Percentiles rank a stretch among this genome's conserved stretches.
These are phyloP conservation scores for Teratosphaeriaceae sp. DNA, from an alignment of 2,329 filamentous ascomycete genomes.

Conservation along the genomic window DNA sequence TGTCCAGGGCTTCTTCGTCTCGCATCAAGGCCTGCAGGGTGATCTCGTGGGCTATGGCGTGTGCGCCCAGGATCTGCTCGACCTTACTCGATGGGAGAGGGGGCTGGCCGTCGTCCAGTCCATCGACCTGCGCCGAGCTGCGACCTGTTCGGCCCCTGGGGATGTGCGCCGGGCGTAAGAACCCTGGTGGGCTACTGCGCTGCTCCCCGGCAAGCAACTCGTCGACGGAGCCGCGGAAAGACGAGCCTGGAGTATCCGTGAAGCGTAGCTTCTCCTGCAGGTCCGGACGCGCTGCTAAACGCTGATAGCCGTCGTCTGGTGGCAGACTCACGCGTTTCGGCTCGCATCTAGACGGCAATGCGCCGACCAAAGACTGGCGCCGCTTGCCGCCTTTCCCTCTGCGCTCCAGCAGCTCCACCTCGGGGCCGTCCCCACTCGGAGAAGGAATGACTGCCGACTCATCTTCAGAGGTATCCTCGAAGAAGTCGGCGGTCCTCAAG, in stretches of 20 bases:
- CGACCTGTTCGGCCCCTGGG: conserved; percentile 9
- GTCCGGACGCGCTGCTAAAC: conserved; percentile 16
- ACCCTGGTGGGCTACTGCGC: conserved; percentile 12
- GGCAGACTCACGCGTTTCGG: conserved; percentile 13
- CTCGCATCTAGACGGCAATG: conserved; percentile 16
- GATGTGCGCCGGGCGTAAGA: conserved; percentile 12
- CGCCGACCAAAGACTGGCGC: conserved; percentile 4
- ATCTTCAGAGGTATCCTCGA: conserved; percentile 27
- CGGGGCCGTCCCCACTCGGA: conserved; percentile 6
- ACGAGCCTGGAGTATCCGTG: conserved; percentile 17
- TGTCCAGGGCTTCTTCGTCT: conserved; percentile 20
- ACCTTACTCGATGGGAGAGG: conserved; percentile 16
- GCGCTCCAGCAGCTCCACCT: conserved; percentile 11
- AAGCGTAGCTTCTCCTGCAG: conserved; percentile 6
- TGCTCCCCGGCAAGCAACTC: conserved; percentile 16
- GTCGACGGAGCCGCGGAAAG: conserved; percentile 25
- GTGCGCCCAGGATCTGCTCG: conserved; percentile 25
- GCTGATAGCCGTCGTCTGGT: conserved; percentile 21
- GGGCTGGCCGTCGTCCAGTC: conserved; percentile 2
- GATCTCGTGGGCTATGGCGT: conserved; percentile 28
- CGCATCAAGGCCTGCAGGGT: conserved; percentile 27
- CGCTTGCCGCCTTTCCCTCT: conserved; percentile 16
- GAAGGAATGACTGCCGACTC: conserved; percentile 10
- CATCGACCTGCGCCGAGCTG: conserved; percentile 9
- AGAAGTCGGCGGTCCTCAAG: conserved; percentile 28